phyloP scores from a whole-genome alignment of 2,329 filamentous ascomycete species.

The Domatiomyces catenatus region DNA sequence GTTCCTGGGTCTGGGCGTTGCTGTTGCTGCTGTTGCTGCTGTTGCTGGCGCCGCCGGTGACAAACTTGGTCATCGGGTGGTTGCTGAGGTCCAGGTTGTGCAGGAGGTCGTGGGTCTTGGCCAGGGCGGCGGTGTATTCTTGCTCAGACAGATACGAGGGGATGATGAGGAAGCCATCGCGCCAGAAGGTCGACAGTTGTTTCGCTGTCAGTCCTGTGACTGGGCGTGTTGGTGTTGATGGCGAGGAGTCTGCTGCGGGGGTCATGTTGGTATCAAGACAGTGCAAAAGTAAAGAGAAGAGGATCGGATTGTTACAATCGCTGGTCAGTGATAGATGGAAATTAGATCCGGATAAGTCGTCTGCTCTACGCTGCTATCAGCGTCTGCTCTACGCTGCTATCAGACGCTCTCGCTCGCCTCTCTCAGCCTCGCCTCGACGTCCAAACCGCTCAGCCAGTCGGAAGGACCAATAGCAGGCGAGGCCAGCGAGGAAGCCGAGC shows the following conservation, averaged over 20 bases:
- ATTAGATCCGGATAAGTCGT: too few relatives aligned
- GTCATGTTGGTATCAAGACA: background rate
- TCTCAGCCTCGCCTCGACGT: background rate
- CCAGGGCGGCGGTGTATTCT: conserved; percentile 42
- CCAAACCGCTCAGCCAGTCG: conserved; percentile 16
- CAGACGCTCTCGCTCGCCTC: background rate
- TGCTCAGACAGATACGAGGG: conserved; percentile 48
- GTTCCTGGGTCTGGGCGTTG: conserved; percentile 25
- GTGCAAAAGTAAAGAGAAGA: background rate
- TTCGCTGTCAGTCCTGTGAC: conserved; percentile 12
- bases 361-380: too few relatives aligned
- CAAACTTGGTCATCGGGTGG: conserved; percentile 89
- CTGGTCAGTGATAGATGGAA: too few relatives aligned
- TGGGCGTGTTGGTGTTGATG: conserved; percentile 3
- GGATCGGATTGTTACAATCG: too few relatives aligned
- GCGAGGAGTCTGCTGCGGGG: conserved; percentile 3
- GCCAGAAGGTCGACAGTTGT: conserved; percentile 34
- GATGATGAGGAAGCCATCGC: conserved; percentile 82
- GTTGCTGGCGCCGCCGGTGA: conserved; percentile 55
- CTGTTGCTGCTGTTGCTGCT: conserved; percentile 29
- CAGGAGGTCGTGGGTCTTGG: conserved; percentile 61
- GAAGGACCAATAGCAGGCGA: conserved; percentile 63
- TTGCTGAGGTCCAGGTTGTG: conserved; percentile 59
- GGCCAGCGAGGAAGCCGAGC: conserved; percentile 67
- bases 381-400: background rate